These are phyloP conservation scores for Solanum chmielewskii DNA, from an alignment of 257 asterid genomes.

Conservation along the genomic window DNA sequence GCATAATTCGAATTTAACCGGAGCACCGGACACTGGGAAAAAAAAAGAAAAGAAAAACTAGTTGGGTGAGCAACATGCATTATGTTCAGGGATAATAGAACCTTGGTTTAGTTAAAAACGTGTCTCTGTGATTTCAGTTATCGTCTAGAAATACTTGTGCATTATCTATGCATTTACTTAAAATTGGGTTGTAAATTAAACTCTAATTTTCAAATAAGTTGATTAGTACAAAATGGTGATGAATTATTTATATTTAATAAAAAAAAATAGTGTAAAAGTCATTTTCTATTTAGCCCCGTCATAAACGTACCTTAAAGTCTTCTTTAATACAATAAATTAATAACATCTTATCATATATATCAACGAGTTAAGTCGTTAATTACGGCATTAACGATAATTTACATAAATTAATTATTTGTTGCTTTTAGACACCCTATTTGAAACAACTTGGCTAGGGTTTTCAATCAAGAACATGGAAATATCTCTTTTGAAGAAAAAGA, in stretches of 20 bases:
- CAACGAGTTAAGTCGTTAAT: constrained; percentile 21
- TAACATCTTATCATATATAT: neutral
- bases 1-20: no score
- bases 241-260: neutral
- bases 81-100: no score
- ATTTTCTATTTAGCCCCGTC: neutral
- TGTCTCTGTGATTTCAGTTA: no score
- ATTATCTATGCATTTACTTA: neutral
- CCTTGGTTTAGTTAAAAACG: no score
- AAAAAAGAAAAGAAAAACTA: no score
- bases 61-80: no score
- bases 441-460: constrained; percentile 13
- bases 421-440: neutral
- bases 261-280: neutral
- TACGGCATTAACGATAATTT: constrained; percentile 24
- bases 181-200: neutral
- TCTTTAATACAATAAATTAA: neutral
- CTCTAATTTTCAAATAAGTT: neutral
- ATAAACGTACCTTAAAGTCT: constrained; percentile 6
- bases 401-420: constrained; percentile 4
- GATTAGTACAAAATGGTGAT: neutral
- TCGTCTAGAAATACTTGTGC: no score
- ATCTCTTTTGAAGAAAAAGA: neutral
- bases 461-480: neutral
- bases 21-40: no score